These are phyloP conservation scores for Neophaeococcomyces aloes DNA, from an alignment of 2,329 filamentous ascomycete species.

Conservation along the genomic window DNA sequence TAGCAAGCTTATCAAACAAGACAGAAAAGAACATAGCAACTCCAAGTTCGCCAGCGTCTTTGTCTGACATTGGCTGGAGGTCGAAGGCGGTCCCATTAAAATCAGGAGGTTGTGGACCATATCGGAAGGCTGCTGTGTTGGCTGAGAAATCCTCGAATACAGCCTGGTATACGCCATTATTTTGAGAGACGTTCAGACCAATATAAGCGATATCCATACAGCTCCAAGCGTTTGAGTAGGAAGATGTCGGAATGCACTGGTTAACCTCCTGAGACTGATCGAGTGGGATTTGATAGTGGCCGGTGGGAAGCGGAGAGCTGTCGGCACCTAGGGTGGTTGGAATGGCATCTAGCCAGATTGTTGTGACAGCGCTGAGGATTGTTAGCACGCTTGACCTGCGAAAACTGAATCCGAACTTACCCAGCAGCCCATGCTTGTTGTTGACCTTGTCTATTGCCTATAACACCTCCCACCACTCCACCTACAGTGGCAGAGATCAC, in stretches of 20 bases:
- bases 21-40: constrained; percentile 55
- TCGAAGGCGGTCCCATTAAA: constrained; percentile 34
- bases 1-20: constrained; percentile 54
- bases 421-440: constrained; percentile 21
- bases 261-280: constrained; percentile 37
- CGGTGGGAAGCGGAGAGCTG: constrained; percentile 35
- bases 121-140: constrained; percentile 37
- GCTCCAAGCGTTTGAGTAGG: constrained; percentile 42
- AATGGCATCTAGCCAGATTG: constrained; percentile 41
- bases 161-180: constrained; percentile 24
- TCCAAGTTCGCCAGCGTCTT: constrained; percentile 45
- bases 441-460: constrained; percentile 32
- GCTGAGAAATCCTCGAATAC: constrained; percentile 30
- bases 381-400: neutral
- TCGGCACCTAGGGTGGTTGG: constrained; percentile 38
- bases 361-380: constrained; percentile 30
- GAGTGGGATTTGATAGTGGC: constrained; percentile 40
- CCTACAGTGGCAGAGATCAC: constrained; percentile 42
- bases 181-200: constrained; percentile 26
- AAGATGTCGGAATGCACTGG: constrained; percentile 38
- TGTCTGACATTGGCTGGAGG: constrained; percentile 47
- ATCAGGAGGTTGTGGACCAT: constrained; percentile 52
- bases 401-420: constrained; percentile 15
- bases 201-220: constrained; percentile 32
- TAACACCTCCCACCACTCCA: constrained; percentile 44